Evolutionary conservation across 1,139 yeast species (phyloP).

Genomic region (Saccharomycopsis hybrid): DNA sequence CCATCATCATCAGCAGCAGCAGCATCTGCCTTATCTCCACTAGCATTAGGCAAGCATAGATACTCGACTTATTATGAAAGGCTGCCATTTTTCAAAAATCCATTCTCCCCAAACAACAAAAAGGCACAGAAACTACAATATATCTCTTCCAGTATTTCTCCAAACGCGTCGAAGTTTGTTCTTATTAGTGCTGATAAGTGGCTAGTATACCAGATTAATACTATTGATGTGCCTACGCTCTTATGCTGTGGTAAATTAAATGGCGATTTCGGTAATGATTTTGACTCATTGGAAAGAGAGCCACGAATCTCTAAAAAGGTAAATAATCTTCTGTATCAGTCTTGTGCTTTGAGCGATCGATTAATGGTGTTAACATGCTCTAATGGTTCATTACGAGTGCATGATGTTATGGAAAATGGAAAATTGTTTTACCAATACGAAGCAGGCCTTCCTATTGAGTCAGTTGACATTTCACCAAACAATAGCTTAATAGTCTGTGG

Average conservation of each 20-base stretch:
- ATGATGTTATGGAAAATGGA: conserved; percentile 51
- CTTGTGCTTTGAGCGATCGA: conserved; percentile 13
- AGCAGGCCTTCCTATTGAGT: conserved; percentile 71
- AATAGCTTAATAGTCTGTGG: conserved; percentile 71
- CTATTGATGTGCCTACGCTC: conserved; percentile 41
- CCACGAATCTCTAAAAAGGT: background rate
- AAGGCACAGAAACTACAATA: conserved; percentile 13
- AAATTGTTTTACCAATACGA: conserved; percentile 60
- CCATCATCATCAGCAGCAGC: conserved; percentile 2
- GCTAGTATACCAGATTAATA: conserved; percentile 56
- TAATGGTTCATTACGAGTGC: conserved; percentile 60
- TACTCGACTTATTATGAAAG: conserved; percentile 19
- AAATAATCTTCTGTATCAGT: conserved; percentile 7
- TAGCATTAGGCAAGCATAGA: conserved; percentile 15
- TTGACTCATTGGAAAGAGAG: conserved; percentile 31
- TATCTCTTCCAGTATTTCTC: conserved; percentile 56
- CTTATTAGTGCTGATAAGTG: conserved; percentile 61
- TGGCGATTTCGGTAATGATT: conserved; percentile 57
- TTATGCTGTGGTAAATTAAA: conserved; percentile 61
- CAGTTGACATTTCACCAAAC: conserved; percentile 61
- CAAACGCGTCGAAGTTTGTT: conserved; percentile 44
- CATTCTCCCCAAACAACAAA: conserved; percentile 11
- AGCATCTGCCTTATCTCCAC: too few relatives aligned
- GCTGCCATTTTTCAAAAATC: conserved; percentile 19
- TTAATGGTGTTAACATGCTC: conserved; percentile 63